phyloP scores from a whole-genome alignment of 1,284 basidiomycete species.

The Tremellales sp. region DNA sequence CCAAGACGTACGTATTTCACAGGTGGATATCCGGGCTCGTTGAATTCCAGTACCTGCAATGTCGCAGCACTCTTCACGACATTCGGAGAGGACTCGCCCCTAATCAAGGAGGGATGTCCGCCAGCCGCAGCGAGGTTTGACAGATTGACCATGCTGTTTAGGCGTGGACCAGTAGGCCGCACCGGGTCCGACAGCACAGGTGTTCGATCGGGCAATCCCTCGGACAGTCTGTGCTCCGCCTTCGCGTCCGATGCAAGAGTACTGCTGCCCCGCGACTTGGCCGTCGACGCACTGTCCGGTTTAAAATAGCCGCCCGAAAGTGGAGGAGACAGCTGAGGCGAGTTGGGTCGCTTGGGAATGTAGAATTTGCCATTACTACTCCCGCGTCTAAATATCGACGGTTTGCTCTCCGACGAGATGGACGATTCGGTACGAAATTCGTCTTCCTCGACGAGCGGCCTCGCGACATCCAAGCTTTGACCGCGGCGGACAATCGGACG shows the following conservation, averaged over 20 bases:
- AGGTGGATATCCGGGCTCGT: conserved; percentile 72
- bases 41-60: conserved; percentile 71
- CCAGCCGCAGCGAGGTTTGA: conserved; percentile 9
- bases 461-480: conserved; percentile 18
- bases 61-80: conserved; percentile 58
- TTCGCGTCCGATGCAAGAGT: neutral
- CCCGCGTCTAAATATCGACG: conserved; percentile 11
- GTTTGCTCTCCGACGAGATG: no score
- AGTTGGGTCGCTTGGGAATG: conserved; percentile 33
- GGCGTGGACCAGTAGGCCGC: conserved; percentile 14
- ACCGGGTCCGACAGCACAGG: neutral
- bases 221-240: conserved; percentile 31
- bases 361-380: conserved; percentile 35
- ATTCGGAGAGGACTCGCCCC: conserved; percentile 22
- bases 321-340: no score
- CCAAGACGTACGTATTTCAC: conserved; percentile 71
- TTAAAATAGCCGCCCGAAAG: no score
- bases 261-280: no score
- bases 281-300: no score
- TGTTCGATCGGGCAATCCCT: conserved; percentile 16
- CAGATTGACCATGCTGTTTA: conserved; percentile 36
- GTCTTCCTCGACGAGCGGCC: conserved; percentile 29
- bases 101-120: conserved; percentile 18
- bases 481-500: conserved; percentile 3
- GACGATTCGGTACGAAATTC: no score